Evolutionary conservation across 108 stramenopile genomes (phyloP), one percentile per base, ranked within the genome.

Genomic region (Cyclotella choctawhatcheeana): DNA sequence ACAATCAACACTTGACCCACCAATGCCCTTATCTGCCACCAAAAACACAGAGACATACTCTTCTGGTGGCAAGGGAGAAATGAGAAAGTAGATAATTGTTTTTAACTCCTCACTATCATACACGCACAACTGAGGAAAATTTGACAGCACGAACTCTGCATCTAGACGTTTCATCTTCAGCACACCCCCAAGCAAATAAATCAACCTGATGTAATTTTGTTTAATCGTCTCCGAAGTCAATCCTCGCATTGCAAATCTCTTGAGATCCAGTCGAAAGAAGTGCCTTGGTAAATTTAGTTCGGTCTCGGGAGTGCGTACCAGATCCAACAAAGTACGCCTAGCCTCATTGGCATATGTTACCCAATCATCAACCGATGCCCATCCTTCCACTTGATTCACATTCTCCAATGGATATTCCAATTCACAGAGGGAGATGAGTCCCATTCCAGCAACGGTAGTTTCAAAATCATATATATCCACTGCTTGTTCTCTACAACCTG

Each of bases 81-180:
- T 12, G 18, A 87, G 43, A 43, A 85, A 87, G 0, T 53, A 37
- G 35, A 87, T 65, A 18, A 84, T 53, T 12, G 59, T 71, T 24
- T 71, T 56, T 18, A 87, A 35, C 55, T 82, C 77, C 14, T 52
- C 50, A 20, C 44, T 29, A 55, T 87, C 75, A 45, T 84, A 84
- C 48, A 82, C 44, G 59, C 80, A 77, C 5, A 84, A 5, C 26
- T 62, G 61, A 5, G 83, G 83, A 58, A 84, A 84, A n/a, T 77
- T 82, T 13, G 47, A 47, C 50, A 84, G 27, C 3, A 78, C 65
- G 45, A 70, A 63, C 35, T 37, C 31, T 7, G 74, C 48, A 47
- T 77, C 76, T 2, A 21, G 8, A 14, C 33, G 30, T 25, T 60
- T 54, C 54, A 74, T 54, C 18, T 58, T 70, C 18, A 86, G 53